Base-by-base conservation (phyloP, 2,329 filamentous ascomycete genomes). In the Pseudogymnoascus sp. region DNA sequence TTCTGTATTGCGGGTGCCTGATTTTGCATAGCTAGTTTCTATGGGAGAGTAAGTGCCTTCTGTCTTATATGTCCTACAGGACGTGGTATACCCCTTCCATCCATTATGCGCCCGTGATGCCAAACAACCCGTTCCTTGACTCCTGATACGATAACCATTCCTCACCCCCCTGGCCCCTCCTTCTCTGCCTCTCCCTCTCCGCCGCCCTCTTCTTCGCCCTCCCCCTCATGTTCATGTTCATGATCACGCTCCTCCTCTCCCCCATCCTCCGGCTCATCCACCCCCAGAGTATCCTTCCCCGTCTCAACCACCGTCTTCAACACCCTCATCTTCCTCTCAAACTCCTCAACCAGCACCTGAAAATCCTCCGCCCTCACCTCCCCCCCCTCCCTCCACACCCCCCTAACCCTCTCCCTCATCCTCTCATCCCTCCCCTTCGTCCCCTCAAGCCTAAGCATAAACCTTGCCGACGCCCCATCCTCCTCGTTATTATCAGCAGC, bases 391-490 rank as follows among this genome's bases (percentile, higher is more conserved):
- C 35, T 16, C 33, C 62, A 56, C 24, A 24, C 40, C 26, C 38
- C 59, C 62, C 13, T 44, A 66, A 61, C 65, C 44, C 71, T 67
- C 19, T 60, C 75, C 73, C 64, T 75, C 76, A 24, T 76, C 70
- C 31, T 67, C 76, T 71, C 70, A 68, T 1, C 72, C 64, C 2
- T 71, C 69, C 40, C 72, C 70, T 64, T 72, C 65, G 71, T 73
- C 2, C 86, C 87, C 64, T 88, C 82, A 61, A 90, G 82, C 64
- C 77, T 79, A 53, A 90, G 74, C 82, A 90, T 86, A 67, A 87
- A 64, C 53, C 65, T 69, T 60, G 61, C 70, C 40, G 61, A 67
- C 16, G 64, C 66, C 16, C 66, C 61, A 8, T 65, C 50, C 14
- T 13, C 50, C 14, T 33, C 50, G 65, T 64, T 16, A 65, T 65